Evolutionary conservation across 1,284 basidiomycete species (phyloP).

Genomic region (Ceratobasidium papillatum): DNA sequence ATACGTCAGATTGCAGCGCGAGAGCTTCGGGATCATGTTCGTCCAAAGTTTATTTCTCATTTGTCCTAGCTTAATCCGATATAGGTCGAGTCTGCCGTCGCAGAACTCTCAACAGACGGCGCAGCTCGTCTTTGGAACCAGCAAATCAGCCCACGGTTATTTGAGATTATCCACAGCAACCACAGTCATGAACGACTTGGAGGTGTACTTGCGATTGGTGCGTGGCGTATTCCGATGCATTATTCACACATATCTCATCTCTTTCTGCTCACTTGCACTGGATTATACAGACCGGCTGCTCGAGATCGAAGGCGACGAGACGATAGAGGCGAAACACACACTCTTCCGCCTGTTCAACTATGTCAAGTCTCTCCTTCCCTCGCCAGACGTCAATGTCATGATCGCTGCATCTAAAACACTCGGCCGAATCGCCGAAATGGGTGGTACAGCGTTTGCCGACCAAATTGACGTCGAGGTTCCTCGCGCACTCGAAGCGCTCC

Average conservation of each 20-base stretch:
- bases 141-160: constrained; percentile 78
- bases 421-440: constrained; percentile 81
- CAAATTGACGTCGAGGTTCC: constrained; percentile 86
- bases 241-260: constrained; percentile 43
- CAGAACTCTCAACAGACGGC: constrained; percentile 79
- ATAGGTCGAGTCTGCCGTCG: constrained; percentile 73
- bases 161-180: constrained; percentile 84
- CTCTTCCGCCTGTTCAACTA: constrained; percentile 92
- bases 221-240: constrained; percentile 47
- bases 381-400: constrained; percentile 87
- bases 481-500: constrained; percentile 79
- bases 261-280: constrained; percentile 44
- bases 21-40: constrained; percentile 42
- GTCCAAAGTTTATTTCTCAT: constrained; percentile 39
- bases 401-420: constrained; percentile 86
- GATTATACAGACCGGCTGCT: constrained; percentile 68
- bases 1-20: constrained; percentile 42
- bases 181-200: constrained; percentile 79
- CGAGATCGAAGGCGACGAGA: constrained; percentile 75
- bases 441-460: constrained; percentile 83
- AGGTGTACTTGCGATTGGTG: constrained; percentile 83
- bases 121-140: constrained; percentile 84
- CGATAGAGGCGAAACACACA: constrained; percentile 66
- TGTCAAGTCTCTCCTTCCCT: constrained; percentile 84
- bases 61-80: constrained; percentile 36